phyloP scores from a whole-genome alignment of 83 land plant species.

The Isoetes engelmannii region DNA sequence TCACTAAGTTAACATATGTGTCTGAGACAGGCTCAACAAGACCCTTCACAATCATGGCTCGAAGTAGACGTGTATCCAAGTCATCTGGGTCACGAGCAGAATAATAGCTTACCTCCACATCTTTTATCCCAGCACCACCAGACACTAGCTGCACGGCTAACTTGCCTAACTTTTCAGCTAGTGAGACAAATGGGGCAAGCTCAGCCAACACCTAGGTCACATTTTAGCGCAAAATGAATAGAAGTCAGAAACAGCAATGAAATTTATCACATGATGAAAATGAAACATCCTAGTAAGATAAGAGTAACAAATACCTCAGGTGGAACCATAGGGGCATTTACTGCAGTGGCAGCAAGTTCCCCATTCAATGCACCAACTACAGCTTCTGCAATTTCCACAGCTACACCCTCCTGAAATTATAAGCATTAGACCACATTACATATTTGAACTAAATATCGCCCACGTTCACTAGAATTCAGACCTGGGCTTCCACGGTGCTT shows the following conservation, averaged over 20 bases:
- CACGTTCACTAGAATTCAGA: slow-evolving; percentile 7
- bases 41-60: slow-evolving; percentile 82
- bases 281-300: too few relatives aligned
- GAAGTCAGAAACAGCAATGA: too few relatives aligned
- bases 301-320: slow-evolving; percentile 43
- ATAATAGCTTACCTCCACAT: slow-evolving; percentile 52
- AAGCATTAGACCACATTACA: not conserved
- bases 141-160: slow-evolving; percentile 72
- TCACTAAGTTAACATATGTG: slow-evolving; percentile 58
- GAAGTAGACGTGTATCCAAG: slow-evolving; percentile 69
- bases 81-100: slow-evolving; percentile 59
- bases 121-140: slow-evolving; percentile 67
- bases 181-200: slow-evolving; percentile 59
- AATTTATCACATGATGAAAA: too few relatives aligned
- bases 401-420: slow-evolving; percentile 63
- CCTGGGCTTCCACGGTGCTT: slow-evolving; percentile 91
- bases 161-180: slow-evolving; percentile 78
- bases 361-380: slow-evolving; percentile 72
- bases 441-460: too few relatives aligned
- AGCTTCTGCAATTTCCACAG: slow-evolving; percentile 81
- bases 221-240: not conserved
- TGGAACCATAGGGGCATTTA: slow-evolving; percentile 88
- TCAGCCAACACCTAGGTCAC: slow-evolving; percentile 52
- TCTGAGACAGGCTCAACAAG: slow-evolving; percentile 72
- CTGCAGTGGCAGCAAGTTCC: slow-evolving; percentile 78